These are phyloP conservation scores for Brettanomyces custersianus DNA, from an alignment of 805 yeast genomes.

Conservation along the genomic window DNA sequence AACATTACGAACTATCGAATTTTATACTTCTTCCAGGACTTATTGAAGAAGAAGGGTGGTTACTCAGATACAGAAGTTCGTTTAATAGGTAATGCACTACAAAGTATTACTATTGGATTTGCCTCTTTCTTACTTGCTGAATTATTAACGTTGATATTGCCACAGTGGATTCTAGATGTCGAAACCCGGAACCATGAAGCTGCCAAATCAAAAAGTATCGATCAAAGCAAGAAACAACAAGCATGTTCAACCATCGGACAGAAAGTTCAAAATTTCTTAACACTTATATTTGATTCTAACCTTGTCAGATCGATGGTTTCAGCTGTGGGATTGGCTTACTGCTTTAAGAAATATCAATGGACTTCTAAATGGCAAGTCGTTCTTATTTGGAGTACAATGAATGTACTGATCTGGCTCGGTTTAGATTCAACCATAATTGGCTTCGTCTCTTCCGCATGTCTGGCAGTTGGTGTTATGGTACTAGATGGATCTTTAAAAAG, in stretches of 20 bases:
- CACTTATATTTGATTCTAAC: constrained; percentile 12
- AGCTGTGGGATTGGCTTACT: constrained; percentile 62
- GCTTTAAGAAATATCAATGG: constrained; percentile 65
- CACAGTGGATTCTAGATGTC: constrained; percentile 4
- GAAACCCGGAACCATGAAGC: neutral
- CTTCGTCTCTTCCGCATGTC: constrained; percentile 12
- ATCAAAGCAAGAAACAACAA: neutral
- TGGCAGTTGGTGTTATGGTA: constrained; percentile 11
- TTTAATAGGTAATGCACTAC: constrained; percentile 15
- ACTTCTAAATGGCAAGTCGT: constrained; percentile 55
- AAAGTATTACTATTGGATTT: constrained; percentile 10
- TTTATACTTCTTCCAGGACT: constrained; percentile 1
- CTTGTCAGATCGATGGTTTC: constrained; percentile 42
- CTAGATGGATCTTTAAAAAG: constrained; percentile 7
- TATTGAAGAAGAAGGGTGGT: constrained; percentile 28
- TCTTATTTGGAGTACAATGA: constrained; percentile 51
- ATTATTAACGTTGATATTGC: constrained; percentile 3
- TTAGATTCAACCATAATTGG: constrained; percentile 15
- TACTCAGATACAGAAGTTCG: constrained; percentile 36
- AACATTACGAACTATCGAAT: constrained; percentile 1
- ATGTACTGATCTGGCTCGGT: constrained; percentile 55
- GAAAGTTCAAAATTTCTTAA: constrained; percentile 20
- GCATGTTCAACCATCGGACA: neutral
- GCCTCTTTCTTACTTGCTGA: neutral
- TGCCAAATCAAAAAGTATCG: neutral